phyloP scores from a whole-genome alignment of 371 early-diverging fungal species.

The Rhizopus sp. region DNA sequence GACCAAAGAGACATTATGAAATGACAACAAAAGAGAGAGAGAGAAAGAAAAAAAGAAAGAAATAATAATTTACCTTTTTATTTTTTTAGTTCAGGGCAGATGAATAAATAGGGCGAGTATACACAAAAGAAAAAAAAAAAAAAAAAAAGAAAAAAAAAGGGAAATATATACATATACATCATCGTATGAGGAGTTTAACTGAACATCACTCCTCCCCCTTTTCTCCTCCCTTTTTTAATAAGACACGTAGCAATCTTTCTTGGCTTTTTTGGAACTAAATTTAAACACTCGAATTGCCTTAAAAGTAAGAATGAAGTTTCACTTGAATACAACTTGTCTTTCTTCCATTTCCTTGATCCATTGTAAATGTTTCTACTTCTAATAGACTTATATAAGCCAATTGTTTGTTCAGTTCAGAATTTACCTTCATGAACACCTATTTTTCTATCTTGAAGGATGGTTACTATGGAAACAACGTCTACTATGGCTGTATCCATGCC shows the following conservation, averaged over 20 bases:
- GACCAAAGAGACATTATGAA: neutral
- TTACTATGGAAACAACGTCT: slow-evolving; percentile 41
- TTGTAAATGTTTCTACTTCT: slow-evolving; percentile 44
- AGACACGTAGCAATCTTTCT: too few species aligned
- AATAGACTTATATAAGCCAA: neutral
- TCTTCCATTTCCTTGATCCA: slow-evolving; percentile 25
- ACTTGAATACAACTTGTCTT: slow-evolving; percentile 42
- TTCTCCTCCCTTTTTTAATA: too few species aligned
- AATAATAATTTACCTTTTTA: neutral
- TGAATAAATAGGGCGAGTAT: too few species aligned
- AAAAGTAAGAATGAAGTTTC: slow-evolving; percentile 26
- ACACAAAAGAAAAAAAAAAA: too few species aligned
- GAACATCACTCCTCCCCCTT: too few species aligned
- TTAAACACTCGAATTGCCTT: neutral
- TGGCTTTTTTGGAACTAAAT: too few species aligned
- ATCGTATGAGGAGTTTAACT: too few species aligned
- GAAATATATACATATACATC: too few species aligned
- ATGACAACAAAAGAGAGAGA: neutral
- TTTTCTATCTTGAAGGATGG: slow-evolving; percentile 37
- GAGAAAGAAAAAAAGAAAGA: neutral
- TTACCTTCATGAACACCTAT: slow-evolving; percentile 47
- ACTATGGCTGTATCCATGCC: slow-evolving; percentile 46
- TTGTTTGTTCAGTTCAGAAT: neutral
- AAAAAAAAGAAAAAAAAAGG: too few species aligned
- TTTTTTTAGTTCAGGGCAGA: too few species aligned